Evolutionary conservation across 2,329 filamentous ascomycete genomes (phyloP).

Genomic region (Talaromyces verruculosus): DNA sequence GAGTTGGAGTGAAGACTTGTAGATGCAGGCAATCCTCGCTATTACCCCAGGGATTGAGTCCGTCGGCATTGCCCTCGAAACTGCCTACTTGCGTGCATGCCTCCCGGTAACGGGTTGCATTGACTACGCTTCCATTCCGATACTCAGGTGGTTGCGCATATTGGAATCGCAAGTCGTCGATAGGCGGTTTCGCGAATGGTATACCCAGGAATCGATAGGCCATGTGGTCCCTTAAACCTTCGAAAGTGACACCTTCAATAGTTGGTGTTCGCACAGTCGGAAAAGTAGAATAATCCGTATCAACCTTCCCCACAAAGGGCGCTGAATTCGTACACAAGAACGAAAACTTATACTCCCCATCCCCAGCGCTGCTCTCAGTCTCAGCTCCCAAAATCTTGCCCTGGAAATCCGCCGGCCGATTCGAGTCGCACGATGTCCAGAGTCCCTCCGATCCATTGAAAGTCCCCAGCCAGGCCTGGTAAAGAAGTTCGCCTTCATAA

Average conservation of each 20-base stretch:
- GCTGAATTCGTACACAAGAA: conserved; percentile 20
- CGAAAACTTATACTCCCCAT: neutral
- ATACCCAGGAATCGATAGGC: conserved; percentile 25
- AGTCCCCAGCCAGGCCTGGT: conserved; percentile 14
- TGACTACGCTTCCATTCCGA: conserved; percentile 20
- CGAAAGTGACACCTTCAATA: conserved; percentile 13
- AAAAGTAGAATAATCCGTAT: conserved; percentile 19
- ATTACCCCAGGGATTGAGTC: conserved; percentile 21
- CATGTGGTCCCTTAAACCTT: conserved; percentile 19
- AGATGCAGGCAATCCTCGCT: conserved; percentile 38
- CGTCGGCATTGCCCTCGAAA: conserved; percentile 18
- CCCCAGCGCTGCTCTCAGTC: neutral
- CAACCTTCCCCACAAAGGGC: conserved; percentile 12
- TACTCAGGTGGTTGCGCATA: conserved; percentile 29
- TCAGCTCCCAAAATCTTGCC: neutral
- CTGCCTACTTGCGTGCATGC: conserved; percentile 33
- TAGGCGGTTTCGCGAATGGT: conserved; percentile 36
- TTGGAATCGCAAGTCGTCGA: conserved; percentile 31
- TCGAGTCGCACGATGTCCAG: conserved; percentile 17
- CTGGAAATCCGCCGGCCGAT: conserved; percentile 4
- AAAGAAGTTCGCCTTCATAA: conserved; percentile 9
- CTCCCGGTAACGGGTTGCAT: conserved; percentile 29
- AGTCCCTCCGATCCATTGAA: neutral
- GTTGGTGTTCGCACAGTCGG: conserved; percentile 12
- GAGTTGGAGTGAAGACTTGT: conserved; percentile 27